Base-by-base conservation (phyloP, 768 basidiomycete species). In the Naganishia vishniacii region DNA sequence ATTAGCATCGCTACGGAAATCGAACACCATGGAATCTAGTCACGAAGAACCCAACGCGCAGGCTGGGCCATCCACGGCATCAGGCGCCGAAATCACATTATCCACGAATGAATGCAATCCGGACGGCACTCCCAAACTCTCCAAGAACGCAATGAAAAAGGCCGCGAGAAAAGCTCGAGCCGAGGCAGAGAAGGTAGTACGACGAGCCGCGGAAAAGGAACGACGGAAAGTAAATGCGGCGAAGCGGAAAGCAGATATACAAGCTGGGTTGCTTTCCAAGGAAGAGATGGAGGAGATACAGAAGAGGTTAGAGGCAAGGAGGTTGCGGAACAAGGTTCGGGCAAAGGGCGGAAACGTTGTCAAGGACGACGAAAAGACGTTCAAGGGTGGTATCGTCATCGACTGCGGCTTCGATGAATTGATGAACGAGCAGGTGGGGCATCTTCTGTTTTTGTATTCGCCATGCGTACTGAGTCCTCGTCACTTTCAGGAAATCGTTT, bases 331-430 rank as follows among this genome's bases (percentile, higher is more conserved):
- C 34, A 61, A 64, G 42, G 59, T 67, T 25, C 62, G 67, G 28
- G 64, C 68, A 26, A 86, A 84, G 68, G 81, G 83, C 6, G 89
- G 87, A 23, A 82, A 81, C 64, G 82, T 91, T 3, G 84, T 90
- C 34, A 76, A 61, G 31, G 62, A 61, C 23, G 65, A 61, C 13
- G 61, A 48, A 20, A 53, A 66, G n/a, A 66, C 64, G n/a, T 78
- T 73, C 70, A 67, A 67, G 46, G 77, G 74, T 15, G 74, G 72
- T 11, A 65, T 77, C 11, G 66, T 78, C 4, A 47, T 98, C 20
- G 95, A 99, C 79, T 81, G 97, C 18, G 90, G 86, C 9, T 97
- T 95, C 75, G 93, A 98, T 74, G 84, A 92, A 46, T 80, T 86
- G 78, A 97, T 98, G 94, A 85, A 81, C 63, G 91, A 94, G 67